Base-by-base conservation (phyloP, 2,329 filamentous ascomycete species). In the Biscogniauxia sp. region DNA sequence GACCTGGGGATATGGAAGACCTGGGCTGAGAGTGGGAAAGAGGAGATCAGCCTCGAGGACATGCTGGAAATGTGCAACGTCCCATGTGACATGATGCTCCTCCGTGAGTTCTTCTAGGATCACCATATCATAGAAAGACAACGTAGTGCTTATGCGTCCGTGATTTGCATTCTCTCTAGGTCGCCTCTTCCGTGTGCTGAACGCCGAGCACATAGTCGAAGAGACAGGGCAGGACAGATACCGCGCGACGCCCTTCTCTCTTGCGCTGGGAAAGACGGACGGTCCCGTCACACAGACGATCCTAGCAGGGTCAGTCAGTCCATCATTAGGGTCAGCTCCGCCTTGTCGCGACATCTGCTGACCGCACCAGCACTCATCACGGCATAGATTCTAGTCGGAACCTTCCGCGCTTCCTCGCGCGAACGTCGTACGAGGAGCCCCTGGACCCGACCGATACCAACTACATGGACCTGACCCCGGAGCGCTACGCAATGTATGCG, bases 401-500 rank as follows among this genome's bases (percentile, higher is more conserved):
- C 17, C 59, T 78, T 11, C 72, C 75, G 1, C 58, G 61, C 6
- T 78, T 74, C 53, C 64, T 77, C 0, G 66, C 69, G 20, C 72
- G 72, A 55, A 75, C 64, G 11, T 64, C 65, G 5, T 77, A 77
- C 58, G 64, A 67, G 54, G 74, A 75, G 20, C 74, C 75, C 15
- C 65, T 66, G 1, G 69, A 68, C 26, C 61, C 72, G 3, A 64
- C 60, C 9, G 55, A 55, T n/a, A 70, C 71, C 32, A 73, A 71
- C 64, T 65, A 70, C 51, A 57, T 64, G 32, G 65, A 68, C 23
- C 58, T 55, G 28, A 58, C 64, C 63, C 20, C 61, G 52, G 58
- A 66, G 55, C 65, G 67, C n/a, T 62, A 69, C 15, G 72, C 71
- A 25, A 74, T 76, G 67, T 77, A 77, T 37, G 72, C 62, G 2